These are phyloP conservation scores for Stromatinia cepivora DNA, from an alignment of 2,329 filamentous ascomycete species.

Conservation along the genomic window DNA sequence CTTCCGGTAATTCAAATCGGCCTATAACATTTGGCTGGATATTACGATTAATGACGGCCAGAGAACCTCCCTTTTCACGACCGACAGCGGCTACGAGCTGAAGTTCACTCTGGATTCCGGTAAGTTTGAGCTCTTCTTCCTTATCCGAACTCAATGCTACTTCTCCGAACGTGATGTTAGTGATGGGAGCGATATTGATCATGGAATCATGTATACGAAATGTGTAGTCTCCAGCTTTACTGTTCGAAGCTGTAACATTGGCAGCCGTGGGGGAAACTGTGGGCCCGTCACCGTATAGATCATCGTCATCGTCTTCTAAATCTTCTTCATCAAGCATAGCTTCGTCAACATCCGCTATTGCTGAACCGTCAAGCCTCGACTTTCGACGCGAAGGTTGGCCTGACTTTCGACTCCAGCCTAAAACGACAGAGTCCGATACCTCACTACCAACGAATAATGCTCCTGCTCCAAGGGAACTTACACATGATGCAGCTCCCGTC, in stretches of 20 bases:
- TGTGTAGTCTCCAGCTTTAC: slow-evolving; percentile 62
- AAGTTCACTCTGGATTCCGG: slow-evolving; percentile 55
- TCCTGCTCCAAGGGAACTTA: slow-evolving; percentile 66
- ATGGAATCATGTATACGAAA: slow-evolving; percentile 79
- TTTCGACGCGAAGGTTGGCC: slow-evolving; percentile 62
- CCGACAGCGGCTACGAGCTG: slow-evolving; percentile 64
- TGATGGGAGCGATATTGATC: slow-evolving; percentile 76
- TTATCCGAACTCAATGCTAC: slow-evolving; percentile 47
- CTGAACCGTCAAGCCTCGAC: slow-evolving; percentile 53
- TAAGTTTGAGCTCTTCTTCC: slow-evolving; percentile 47
- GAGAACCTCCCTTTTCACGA: slow-evolving; percentile 62
- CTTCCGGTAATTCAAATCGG: slow-evolving; percentile 70
- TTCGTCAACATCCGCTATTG: slow-evolving; percentile 56
- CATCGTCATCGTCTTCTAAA: slow-evolving; percentile 57
- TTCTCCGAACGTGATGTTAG: slow-evolving; percentile 69
- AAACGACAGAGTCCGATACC: slow-evolving; percentile 73
- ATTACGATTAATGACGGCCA: slow-evolving; percentile 76
- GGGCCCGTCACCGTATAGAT: slow-evolving; percentile 63
- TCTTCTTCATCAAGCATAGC: slow-evolving; percentile 47
- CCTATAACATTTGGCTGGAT: slow-evolving; percentile 73
- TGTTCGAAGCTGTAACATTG: slow-evolving; percentile 41
- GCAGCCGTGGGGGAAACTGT: slow-evolving; percentile 42
- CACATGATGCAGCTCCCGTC: slow-evolving; percentile 64
- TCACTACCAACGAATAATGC: slow-evolving; percentile 85
- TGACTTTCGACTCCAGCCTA: slow-evolving; percentile 75